phyloP scores from a whole-genome alignment of 805 yeast species.

The Monosporozyma yasuniensis region DNA sequence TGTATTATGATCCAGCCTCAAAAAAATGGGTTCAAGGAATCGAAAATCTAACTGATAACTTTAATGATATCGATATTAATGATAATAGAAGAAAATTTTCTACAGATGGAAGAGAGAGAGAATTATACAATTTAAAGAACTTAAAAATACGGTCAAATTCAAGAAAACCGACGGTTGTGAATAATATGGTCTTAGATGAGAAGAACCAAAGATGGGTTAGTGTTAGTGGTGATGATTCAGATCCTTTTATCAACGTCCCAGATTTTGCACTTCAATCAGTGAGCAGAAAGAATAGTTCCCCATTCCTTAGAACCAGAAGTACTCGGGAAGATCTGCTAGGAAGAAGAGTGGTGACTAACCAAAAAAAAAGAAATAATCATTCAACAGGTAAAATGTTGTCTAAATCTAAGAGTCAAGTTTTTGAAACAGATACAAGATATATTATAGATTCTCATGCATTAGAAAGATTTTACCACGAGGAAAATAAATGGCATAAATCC shows the following conservation, averaged over 20 bases:
- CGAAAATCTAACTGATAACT: constrained; percentile 19
- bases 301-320: constrained; percentile 15
- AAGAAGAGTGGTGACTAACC: neutral
- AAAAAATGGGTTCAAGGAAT: constrained; percentile 27
- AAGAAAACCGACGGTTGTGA: constrained; percentile 20
- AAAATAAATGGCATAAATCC: constrained; percentile 27
- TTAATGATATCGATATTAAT: constrained; percentile 14
- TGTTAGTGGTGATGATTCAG: constrained; percentile 21
- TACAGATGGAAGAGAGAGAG: neutral
- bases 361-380: neutral
- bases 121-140: constrained; percentile 4
- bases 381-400: constrained; percentile 6
- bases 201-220: constrained; percentile 28
- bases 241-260: constrained; percentile 25
- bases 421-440: neutral
- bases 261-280: constrained; percentile 10
- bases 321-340: neutral
- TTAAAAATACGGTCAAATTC: constrained; percentile 6
- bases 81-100: constrained; percentile 2
- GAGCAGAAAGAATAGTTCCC: constrained; percentile 7
- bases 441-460: constrained; percentile 5
- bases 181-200: constrained; percentile 29
- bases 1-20: constrained; percentile 25
- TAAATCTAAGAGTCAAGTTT: constrained; percentile 15
- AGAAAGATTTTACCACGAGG: constrained; percentile 28